Conservation (phyloP, 164 flowering plant genomes). For the Macadamia tetraphylla region DNA sequence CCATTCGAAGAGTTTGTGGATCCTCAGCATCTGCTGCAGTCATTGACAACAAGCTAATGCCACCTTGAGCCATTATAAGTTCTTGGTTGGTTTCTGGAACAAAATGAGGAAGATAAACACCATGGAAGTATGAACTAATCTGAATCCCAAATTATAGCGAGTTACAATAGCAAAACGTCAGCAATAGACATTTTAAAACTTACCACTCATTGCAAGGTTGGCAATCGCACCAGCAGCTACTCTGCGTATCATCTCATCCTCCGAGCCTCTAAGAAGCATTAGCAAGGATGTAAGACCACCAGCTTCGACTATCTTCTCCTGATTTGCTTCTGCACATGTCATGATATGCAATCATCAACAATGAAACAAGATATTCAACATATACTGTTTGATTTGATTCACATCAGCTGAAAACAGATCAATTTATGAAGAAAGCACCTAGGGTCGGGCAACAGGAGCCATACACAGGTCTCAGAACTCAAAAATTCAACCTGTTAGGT, state of each 20-base stretch:
- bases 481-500: no score
- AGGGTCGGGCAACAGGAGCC: no score
- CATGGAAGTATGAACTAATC: slow-evolving; percentile 2
- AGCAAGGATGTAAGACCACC: slow-evolving; percentile 91
- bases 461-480: no score
- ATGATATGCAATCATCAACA: slow-evolving; percentile 12
- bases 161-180: not conserved
- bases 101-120: slow-evolving; percentile 4
- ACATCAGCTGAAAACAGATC: no score
- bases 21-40: slow-evolving; percentile 86
- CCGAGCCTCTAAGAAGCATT: slow-evolving; percentile 68
- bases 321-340: slow-evolving; percentile 70
- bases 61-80: slow-evolving; percentile 93
- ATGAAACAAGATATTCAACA: not conserved
- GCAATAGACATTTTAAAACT: not conserved
- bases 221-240: slow-evolving; percentile 98
- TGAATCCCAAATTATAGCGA: not conserved
- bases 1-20: slow-evolving; percentile 98
- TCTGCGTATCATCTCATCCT: slow-evolving; percentile 84
- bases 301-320: slow-evolving; percentile 89
- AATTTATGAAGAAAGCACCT: no score
- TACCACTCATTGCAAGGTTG: slow-evolving; percentile 98
- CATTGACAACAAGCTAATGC: slow-evolving; percentile 62
- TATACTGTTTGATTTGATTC: no score
- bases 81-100: slow-evolving; percentile 89